Base-by-base conservation (phyloP, 2,329 filamentous ascomycete species). In the Elsinoe ampelina region DNA sequence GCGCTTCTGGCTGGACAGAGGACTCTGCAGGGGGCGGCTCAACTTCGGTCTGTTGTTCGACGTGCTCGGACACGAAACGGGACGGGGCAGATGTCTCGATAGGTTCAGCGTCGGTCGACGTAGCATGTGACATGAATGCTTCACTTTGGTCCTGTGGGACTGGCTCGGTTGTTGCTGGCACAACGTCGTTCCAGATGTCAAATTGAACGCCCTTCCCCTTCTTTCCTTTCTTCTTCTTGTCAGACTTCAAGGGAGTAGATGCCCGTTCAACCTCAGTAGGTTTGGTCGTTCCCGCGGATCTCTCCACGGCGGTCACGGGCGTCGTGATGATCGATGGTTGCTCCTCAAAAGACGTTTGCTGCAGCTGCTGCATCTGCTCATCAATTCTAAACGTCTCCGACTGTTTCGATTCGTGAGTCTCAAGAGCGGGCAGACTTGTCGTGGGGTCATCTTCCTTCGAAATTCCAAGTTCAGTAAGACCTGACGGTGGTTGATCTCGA, bases 141-240 rank as follows among this genome's bases (percentile, higher is more conserved):
- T 30, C 4, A 8, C 8, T 8, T 30, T 30, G 26, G 4, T 8
- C 26, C 5, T 45, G 41, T 26, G 35, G 8, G 1, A 17, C 10
- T 12, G 13, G 5, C n/a, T 15, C 35, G 20, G 19, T 2, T 13
- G 48, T 3, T n/a, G 48, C 15, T 22, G n/a, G 48, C 17, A 38
- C 48, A 52, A 39, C 41, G 7, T 30, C 41, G 34, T 52, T 39
- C 48, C 48, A 52, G 32, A 52, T 52, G 19, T 52, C 48, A 26
- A 52, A 38, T 15, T 52, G 17, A 15, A 56, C 39, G 2, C n/a
- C 39, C 58, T 66, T 65, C 43, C 61, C 59, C 59, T 66, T 67
- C 60, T 67, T 65, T 13, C 55, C 58, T 35, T 58, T 60, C 43
- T 32, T 22, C 41, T 56, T 56, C 41, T 48, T 56, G 41, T 48